Evolutionary conservation across 2,329 filamentous ascomycete species (phyloP), one percentile per base, ranked within the genome.

Genomic region (Fragosphaeria purpurea): DNA sequence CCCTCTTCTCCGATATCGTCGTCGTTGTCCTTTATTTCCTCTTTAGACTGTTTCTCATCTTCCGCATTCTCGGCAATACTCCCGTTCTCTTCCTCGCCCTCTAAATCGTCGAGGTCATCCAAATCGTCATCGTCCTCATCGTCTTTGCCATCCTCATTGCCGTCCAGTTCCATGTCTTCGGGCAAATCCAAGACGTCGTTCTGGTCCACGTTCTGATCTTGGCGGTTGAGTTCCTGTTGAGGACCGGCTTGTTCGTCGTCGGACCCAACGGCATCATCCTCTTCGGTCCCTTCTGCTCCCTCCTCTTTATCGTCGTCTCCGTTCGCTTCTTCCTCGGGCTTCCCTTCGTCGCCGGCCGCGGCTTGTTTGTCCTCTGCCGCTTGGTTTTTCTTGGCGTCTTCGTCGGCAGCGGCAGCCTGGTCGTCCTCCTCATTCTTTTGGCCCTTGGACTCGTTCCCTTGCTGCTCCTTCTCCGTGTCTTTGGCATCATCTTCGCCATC

Each of bases 111-210:
- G 48, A 86, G 66, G 50, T 80, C 72, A 51, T 82, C 77, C 46
- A 85, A 63, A 13, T 76, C 73, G 55, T 82, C 78, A 39, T 74
- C 74, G 11, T 74, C 76, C 10, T 70, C 68, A 34, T 68, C 70
- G 5, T 77, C 77, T n/a, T 76, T 73, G 33, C 78, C 72, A 35
- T 79, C 77, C 33, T 86, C 84, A 56, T 91, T 85, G 50, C 95
- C 77, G 50, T 94, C 83, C 72, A 96, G 76, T 51, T 94, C 83
- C 74, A 96, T 85, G 56, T 95, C 88, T 41, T 95, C 89, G 0
- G 89, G 89, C 30, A 95, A 72, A 44, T 90, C 88, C 53, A 95
- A 72, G 2, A 84, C 82, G 53, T 95, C 83, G 59, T 88, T 83
- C 62, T 95, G 85, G 58, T 91, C 79, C 2, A 87, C 79, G 59